Conservation (phyloP, 495 filamentous ascomycete species). For the Sporormia fimetaria region DNA sequence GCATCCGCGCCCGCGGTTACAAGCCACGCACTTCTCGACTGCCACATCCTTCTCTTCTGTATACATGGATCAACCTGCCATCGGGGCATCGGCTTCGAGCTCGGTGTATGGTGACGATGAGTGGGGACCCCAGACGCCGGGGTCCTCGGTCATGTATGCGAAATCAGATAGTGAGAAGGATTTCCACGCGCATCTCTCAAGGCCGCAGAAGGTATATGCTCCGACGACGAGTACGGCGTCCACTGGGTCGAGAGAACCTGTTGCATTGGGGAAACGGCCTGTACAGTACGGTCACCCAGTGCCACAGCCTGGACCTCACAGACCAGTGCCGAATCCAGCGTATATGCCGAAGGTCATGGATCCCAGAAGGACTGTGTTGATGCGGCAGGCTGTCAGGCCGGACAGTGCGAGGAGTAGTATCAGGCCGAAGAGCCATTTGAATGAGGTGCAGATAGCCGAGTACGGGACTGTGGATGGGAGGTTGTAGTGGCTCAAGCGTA, state of each 20-base stretch:
- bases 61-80: slow-evolving; percentile 18
- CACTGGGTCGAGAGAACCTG: not conserved
- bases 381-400: slow-evolving; percentile 10
- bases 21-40: slow-evolving; percentile 9
- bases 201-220: not conserved
- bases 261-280: slow-evolving; percentile 4
- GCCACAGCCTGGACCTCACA: not conserved
- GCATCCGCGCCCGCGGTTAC: slow-evolving; percentile 15
- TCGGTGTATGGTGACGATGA: slow-evolving; percentile 4
- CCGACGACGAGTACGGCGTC: not conserved
- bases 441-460: slow-evolving; percentile 19
- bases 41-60: slow-evolving; percentile 21
- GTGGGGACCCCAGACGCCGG: slow-evolving; percentile 13
- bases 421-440: slow-evolving; percentile 16
- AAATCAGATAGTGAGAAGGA: not conserved
- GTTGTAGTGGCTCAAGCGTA: slow-evolving; percentile 5
- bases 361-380: slow-evolving; percentile 10
- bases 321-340: not conserved
- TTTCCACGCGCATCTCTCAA: not conserved
- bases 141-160: slow-evolving; percentile 12
- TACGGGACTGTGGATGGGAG: slow-evolving; percentile 18
- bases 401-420: slow-evolving; percentile 16
- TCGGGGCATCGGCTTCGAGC: slow-evolving; percentile 1
- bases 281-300: slow-evolving; percentile 3
- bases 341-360: not conserved